Base-by-base conservation (phyloP, 306 rosid species). In the Prunus campanulata region DNA sequence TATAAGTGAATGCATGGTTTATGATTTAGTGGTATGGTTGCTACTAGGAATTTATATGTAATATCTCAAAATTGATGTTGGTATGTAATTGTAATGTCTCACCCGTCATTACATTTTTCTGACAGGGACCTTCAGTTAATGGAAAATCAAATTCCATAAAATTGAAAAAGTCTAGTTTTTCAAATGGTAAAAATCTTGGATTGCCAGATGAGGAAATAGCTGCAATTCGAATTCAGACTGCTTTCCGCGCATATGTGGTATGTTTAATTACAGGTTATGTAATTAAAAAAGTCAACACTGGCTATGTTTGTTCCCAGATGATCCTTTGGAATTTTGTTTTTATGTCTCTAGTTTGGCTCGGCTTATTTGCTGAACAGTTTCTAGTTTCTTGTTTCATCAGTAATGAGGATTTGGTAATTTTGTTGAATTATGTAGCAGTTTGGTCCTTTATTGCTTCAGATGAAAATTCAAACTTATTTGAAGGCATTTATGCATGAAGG, bases 141-240 rank as follows among this genome's bases (percentile, higher is more conserved):
- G 86, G 72, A 72, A 87, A 89, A 78, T 72, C 71, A 74, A 76
- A 77, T 70, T 73, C 86, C 69, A 50, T 77, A 74, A 88, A 88
- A 64, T 79, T 67, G 79, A 82, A 85, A 62, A 77, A 72, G 72
- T 84, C 29, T 16, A 80, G 42, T 57, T 77, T 76, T 57, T 63
- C 84, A 77, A 87, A 83, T 80, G 90, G 83, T 49, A 85, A 81
- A 65, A 88, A 71, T 68, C 75, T 77, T 76, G 86, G 77, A 52
- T 84, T 84, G 78, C 87, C 91, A 66, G 68, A 85, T 82, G 96
- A 92, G 87, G 87, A 87, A 46, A 67, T 79, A 60, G 96, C 99
- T 59, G 99, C 99, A 70, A 93, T 82, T 76, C 86, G 83, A 82
- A 95, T 95, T 83, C 99, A 95, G 75, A 91, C 96, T 20, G 93